Conservation (phyloP, 2,329 filamentous ascomycete species). For the Claviceps maximensis region DNA sequence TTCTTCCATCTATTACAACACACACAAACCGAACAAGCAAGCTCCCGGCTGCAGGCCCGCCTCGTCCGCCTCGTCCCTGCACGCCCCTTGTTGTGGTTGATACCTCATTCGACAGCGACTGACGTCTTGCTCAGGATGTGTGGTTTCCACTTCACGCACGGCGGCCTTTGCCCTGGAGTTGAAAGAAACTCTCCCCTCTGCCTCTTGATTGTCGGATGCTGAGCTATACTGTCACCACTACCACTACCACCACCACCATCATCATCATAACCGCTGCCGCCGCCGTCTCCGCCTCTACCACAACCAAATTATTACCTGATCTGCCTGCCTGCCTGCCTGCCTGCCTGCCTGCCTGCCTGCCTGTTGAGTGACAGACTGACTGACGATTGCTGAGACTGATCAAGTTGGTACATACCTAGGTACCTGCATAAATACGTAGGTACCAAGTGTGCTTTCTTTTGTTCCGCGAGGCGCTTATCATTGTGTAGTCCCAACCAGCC, state of each 20-base stretch:
- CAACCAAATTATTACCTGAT: no score
- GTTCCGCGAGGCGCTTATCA: conserved; percentile 11
- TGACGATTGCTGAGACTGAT: background rate
- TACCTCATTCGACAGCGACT: conserved; percentile 8
- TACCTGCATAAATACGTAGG: background rate
- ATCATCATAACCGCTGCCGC: background rate
- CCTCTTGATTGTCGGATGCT: background rate
- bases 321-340: background rate
- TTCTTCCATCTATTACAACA: background rate
- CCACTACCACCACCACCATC: background rate
- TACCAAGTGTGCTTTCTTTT: background rate
- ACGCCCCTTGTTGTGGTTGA: conserved; percentile 7
- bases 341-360: background rate
- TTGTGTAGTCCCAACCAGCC: conserved; percentile 11
- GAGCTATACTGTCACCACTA: background rate
- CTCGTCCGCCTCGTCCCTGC: conserved; percentile 12
- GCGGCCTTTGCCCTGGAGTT: background rate
- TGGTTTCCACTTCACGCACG: conserved; percentile 2
- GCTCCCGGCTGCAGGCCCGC: conserved; percentile 16
- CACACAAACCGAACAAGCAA: conserved; percentile 11
- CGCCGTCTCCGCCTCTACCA: no score
- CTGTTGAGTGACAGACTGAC: background rate
- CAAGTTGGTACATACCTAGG: background rate
- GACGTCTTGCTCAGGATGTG: conserved; percentile 4
- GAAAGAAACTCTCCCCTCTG: background rate